Evolutionary conservation across 768 basidiomycete species (phyloP).

Genomic region (Chalciporus sphaerocephalus): DNA sequence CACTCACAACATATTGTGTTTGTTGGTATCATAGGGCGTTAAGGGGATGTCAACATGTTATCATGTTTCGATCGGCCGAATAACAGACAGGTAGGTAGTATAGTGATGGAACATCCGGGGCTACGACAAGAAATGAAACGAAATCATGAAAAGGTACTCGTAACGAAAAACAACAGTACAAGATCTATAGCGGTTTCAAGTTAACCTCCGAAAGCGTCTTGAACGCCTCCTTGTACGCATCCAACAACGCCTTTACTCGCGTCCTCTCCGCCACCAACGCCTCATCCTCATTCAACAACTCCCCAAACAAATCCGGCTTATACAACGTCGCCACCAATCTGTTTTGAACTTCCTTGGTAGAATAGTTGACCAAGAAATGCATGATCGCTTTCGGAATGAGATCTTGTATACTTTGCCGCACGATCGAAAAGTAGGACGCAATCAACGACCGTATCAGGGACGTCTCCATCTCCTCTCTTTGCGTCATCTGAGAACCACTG

Average conservation of each 20-base stretch:
- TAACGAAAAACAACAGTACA: too few species aligned
- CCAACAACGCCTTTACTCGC: conserved; percentile 88
- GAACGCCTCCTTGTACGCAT: conserved; percentile 95
- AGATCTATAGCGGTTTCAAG: conserved; percentile 52
- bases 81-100: too few species aligned
- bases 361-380: conserved; percentile 96
- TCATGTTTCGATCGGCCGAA: too few species aligned
- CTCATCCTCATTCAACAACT: conserved; percentile 93
- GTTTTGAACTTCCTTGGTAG: conserved; percentile 96
- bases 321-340: conserved; percentile 91
- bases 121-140: too few species aligned
- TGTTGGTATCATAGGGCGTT: too few species aligned
- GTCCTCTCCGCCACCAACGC: conserved; percentile 89
- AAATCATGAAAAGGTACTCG: too few species aligned
- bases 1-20: too few species aligned
- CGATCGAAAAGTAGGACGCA: conserved; percentile 92
- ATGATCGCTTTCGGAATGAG: conserved; percentile 97
- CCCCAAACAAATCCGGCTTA: conserved; percentile 88
- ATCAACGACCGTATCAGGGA: conserved; percentile 92
- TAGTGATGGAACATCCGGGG: too few species aligned
- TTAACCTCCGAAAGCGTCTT: conserved; percentile 81
- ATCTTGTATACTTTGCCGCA: conserved; percentile 95
- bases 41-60: too few species aligned
- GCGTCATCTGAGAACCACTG: conserved; percentile 59
- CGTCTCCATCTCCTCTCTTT: conserved; percentile 96